Base-by-base conservation (phyloP, 2,329 filamentous ascomycete species). In the Apiospora koreana region DNA sequence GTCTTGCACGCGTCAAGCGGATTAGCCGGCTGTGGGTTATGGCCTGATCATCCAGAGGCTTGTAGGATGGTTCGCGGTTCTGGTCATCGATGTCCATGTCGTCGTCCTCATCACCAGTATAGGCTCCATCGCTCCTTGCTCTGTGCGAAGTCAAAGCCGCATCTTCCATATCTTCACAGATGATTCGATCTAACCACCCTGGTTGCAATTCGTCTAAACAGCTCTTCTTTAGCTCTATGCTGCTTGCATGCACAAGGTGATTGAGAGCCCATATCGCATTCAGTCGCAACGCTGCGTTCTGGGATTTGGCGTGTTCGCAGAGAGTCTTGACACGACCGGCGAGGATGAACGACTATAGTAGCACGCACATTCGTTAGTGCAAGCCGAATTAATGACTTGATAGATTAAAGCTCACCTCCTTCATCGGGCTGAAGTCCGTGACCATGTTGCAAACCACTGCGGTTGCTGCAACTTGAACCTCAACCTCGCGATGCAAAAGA, bases 261-360 rank as follows among this genome's bases (percentile, higher is more conserved):
- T 98, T 98, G 70, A 99, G 83, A 7, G 94, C 94, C 95, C 96
- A 99, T 1, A 99, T 82, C 28, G 95, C 94, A 76, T 96, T 94
- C 35, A 97, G 86, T 31, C 94, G 90, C 68, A 98, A 85, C 65
- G 91, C 89, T n/a, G 92, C 88, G 76, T 95, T 93, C 65, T 88
- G 86, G 0, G 93, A 96, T 79, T 93, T 93, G 1, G 95, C 94
- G 78, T 97, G 93, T 74, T 93, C 89, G 77, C 94, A 97, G 1
- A 98, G 84, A 0, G 92, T 88, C 72, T 89, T 90, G 74, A 97
- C 86, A 1, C 96, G 89, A 8, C 93, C 93, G 6, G 88, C 88
- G 66, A 93, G 89, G 8, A 62, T 62, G 31, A 62, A 62, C 31
- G 31, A 62, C 54, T 62, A n/a, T 62, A 14, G 9, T 8, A 38